Conservation (phyloP, 2,329 filamentous ascomycete genomes). For the Ceratocystis colombiana region DNA sequence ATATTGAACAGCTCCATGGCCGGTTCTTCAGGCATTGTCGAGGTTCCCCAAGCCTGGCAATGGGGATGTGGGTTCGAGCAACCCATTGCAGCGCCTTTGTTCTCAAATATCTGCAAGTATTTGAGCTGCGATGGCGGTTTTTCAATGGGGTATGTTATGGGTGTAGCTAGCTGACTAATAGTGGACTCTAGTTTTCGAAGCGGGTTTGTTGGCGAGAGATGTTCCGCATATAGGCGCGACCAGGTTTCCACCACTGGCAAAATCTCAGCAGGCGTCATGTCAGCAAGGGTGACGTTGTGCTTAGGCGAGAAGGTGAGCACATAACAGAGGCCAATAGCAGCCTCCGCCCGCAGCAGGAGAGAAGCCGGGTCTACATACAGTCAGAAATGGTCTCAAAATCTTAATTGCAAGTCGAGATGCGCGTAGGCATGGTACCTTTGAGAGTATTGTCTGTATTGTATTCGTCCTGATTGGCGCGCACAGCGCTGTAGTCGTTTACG, state of each 20-base stretch:
- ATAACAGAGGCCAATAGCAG: constrained; percentile 91
- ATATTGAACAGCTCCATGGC: constrained; percentile 68
- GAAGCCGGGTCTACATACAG: constrained; percentile 53
- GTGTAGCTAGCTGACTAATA: constrained; percentile 35
- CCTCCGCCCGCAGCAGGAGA: constrained; percentile 67
- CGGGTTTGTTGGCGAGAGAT: constrained; percentile 63
- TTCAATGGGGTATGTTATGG: constrained; percentile 35
- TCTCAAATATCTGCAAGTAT: constrained; percentile 99
- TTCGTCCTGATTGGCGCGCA: constrained; percentile 82
- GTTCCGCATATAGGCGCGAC: constrained; percentile 78
- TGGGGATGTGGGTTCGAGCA: constrained; percentile 98
- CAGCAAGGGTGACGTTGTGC: constrained; percentile 86
- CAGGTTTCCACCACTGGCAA: constrained; percentile 77
- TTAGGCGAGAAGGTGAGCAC: constrained; percentile 88
- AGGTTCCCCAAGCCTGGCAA: constrained; percentile 93
- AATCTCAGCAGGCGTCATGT: constrained; percentile 69
- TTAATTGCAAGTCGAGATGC: neutral
- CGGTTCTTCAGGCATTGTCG: constrained; percentile 80
- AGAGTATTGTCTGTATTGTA: constrained; percentile 46
- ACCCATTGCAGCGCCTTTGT: constrained; percentile 95
- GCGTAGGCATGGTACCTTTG: constrained; percentile 30
- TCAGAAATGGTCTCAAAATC: neutral
- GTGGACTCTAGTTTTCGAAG: constrained; percentile 39
- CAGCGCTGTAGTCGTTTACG: constrained; percentile 94
- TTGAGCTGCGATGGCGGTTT: constrained; percentile 33